A percentile compares a stretch with the other conserved stretches of the same genome.
These are phyloP conservation scores for Coprinopsis sp. DNA, from an alignment of 768 basidiomycete genomes.

Conservation along the genomic window DNA sequence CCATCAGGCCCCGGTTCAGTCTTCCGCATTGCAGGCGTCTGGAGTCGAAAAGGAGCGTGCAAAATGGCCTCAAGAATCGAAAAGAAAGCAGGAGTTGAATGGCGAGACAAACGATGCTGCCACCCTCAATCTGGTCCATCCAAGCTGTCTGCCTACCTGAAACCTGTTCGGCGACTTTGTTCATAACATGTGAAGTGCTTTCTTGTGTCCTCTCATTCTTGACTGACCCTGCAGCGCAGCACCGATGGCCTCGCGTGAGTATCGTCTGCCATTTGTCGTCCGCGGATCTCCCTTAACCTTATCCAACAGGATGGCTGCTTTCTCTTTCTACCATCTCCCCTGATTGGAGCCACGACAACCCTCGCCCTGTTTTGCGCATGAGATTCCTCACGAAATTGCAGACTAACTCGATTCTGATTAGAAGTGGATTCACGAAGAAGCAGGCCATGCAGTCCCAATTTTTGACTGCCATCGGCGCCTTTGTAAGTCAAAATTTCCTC, in stretches of 20 bases:
- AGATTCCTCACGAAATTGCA: conserved; percentile 96
- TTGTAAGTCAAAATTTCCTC: conserved; percentile 51
- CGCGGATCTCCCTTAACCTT: no score
- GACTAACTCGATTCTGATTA: conserved; percentile 91
- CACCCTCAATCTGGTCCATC: conserved; percentile 50
- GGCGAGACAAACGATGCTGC: conserved; percentile 16
- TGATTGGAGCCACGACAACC: conserved; percentile 93
- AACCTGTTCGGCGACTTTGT: conserved; percentile 92
- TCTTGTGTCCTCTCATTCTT: conserved; percentile 9
- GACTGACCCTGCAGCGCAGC: conserved; percentile 32
- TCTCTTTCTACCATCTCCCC: conserved; percentile 94
- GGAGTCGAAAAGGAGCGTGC: conserved; percentile 37
- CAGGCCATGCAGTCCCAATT: conserved; percentile 95
- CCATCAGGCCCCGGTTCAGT: conserved; percentile 26
- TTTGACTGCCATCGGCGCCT: conserved; percentile 86
- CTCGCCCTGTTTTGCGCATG: conserved; percentile 92
- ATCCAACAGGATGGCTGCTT: conserved; percentile 75
- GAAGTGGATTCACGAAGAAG: conserved; percentile 84
- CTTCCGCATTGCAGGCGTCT: conserved; percentile 37
- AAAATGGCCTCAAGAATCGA: conserved; percentile 50
- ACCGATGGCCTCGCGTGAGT: conserved; percentile 91
- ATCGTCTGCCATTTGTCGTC: no score
- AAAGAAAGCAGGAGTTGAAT: conserved; percentile 23
- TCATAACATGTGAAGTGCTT: conserved; percentile 74
- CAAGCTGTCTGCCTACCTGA: conserved; percentile 87